Conservation (phyloP, 106 monocot genomes). For the Acorus calamus region DNA sequence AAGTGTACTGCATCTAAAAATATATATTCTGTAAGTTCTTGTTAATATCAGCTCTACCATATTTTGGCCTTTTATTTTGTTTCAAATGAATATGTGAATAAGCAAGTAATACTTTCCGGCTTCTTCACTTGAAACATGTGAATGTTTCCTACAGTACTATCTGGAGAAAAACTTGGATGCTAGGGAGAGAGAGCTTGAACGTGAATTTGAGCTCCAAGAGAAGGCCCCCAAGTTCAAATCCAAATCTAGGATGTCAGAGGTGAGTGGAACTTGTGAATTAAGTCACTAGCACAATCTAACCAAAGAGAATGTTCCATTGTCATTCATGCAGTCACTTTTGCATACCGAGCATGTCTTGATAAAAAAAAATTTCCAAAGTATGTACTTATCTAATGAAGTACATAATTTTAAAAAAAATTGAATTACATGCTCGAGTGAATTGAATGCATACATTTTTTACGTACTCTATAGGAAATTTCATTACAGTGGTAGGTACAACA, state of each 20-base stretch:
- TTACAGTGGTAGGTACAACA: neutral
- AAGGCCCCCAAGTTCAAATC: conserved; percentile 90
- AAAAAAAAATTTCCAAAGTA: too few species aligned
- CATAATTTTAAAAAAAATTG: too few species aligned
- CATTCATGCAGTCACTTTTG: neutral
- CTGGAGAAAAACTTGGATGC: conserved; percentile 95
- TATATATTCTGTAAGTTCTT: too few species aligned
- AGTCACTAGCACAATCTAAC: neutral
- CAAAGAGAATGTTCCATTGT: too few species aligned
- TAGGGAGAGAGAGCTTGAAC: conserved; percentile 69
- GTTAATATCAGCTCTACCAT: neutral
- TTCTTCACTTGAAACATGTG: neutral
- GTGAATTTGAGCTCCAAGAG: conserved; percentile 87
- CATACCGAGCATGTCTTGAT: too few species aligned
- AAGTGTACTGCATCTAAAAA: conserved; percentile 8
- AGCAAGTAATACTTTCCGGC: neutral
- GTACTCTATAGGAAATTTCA: neutral
- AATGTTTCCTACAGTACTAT: conserved; percentile 62
- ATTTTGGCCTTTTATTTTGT: neutral
- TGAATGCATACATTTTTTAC: too few species aligned
- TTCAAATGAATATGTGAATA: too few species aligned
- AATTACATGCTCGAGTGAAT: too few species aligned
- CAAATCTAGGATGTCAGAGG: conserved; percentile 99
- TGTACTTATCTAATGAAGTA: too few species aligned
- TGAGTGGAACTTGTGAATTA: conserved; percentile 4